Evolutionary conservation across 495 filamentous ascomycete species (phyloP).

Genomic region (Geopyxis carbonaria): DNA sequence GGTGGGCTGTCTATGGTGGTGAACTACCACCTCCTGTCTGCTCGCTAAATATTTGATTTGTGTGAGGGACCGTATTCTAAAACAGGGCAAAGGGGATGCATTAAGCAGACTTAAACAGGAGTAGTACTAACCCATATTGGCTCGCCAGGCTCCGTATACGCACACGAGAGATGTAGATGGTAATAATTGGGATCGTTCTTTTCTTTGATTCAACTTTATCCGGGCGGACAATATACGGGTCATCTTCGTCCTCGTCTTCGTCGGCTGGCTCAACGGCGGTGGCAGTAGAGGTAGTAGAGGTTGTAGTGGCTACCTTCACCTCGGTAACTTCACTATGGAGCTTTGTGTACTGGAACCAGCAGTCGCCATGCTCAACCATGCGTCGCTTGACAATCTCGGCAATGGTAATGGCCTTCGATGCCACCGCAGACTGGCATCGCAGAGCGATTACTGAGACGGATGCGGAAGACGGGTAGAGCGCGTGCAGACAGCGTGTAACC

Average conservation of each 20-base stretch:
- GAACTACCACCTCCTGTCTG: too few relatives aligned
- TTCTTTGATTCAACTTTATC: conserved; percentile 11
- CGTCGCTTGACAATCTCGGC: conserved; percentile 47
- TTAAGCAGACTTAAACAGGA: too few relatives aligned
- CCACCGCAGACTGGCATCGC: conserved; percentile 32
- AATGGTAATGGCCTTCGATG: conserved; percentile 45
- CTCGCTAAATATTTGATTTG: too few relatives aligned
- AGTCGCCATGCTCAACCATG: conserved; percentile 33
- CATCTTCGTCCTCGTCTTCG: conserved; percentile 29
- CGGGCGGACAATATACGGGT: conserved; percentile 37
- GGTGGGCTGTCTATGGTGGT: too few relatives aligned
- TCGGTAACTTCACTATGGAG: not conserved
- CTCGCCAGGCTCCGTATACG: too few relatives aligned
- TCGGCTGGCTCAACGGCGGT: not conserved
- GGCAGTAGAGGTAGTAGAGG: too few relatives aligned
- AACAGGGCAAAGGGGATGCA: too few relatives aligned
- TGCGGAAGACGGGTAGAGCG: conserved; percentile 16
- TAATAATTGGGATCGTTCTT: conserved; percentile 30
- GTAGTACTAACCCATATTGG: too few relatives aligned
- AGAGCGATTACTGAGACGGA: conserved; percentile 18
- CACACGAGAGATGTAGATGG: conserved; percentile 43
- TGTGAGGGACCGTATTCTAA: too few relatives aligned
- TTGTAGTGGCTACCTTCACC: too few relatives aligned
- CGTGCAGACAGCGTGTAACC: conserved; percentile 14
- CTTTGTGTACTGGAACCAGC: conserved; percentile 44